Conservation (phyloP, 192 early-diverging fungal genomes). For the Physocladia obscura region DNA sequence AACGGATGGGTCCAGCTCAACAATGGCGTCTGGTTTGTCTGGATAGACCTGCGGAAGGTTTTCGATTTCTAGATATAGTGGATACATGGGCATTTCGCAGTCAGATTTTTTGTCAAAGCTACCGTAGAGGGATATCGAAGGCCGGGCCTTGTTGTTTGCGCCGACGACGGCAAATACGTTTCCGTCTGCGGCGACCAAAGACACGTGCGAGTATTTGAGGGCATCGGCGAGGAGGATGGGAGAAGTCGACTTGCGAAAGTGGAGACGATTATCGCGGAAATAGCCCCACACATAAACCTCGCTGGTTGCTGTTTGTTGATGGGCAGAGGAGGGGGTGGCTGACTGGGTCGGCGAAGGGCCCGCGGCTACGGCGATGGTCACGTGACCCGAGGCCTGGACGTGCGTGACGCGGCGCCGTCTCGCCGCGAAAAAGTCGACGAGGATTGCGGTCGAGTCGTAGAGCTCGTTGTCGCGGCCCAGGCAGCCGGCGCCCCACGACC, state of each 20-base stretch:
- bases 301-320: neutral
- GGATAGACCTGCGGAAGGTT: constrained; percentile 1
- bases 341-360: neutral
- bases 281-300: constrained; percentile 46
- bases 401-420: constrained; percentile 7
- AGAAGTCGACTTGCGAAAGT: constrained; percentile 3
- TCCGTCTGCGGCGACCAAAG: neutral
- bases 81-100: constrained; percentile 22
- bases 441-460: constrained; percentile 37
- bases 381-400: constrained; percentile 6
- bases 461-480: constrained; percentile 33
- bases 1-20: neutral
- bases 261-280: neutral
- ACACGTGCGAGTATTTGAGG: neutral
- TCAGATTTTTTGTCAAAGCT: neutral
- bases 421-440: constrained; percentile 34
- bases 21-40: neutral
- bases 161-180: neutral
- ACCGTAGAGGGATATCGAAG: neutral
- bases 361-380: constrained; percentile 22
- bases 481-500: constrained; percentile 34
- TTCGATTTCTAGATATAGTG: constrained; percentile 14
- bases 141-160: neutral
- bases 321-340: neutral
- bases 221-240: constrained; percentile 14